Base-by-base conservation (phyloP, 306 rosid genomes). In the Cucurbita pepo region DNA sequence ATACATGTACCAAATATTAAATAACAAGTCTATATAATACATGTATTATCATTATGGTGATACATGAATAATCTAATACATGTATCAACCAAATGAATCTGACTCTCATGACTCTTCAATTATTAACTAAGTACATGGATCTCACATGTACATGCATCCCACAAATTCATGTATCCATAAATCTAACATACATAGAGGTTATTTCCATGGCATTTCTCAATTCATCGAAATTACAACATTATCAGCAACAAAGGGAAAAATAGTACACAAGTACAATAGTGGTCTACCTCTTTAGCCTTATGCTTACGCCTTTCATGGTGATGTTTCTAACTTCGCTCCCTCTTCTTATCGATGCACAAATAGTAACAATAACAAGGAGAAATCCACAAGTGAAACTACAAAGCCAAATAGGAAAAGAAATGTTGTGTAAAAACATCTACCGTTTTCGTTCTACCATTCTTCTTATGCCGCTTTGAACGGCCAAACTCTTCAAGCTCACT, bases 381-480 rank as follows among this genome's bases (percentile, higher is more conserved):
- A 21, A 19, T 53, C 54, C 69, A 51, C 34, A 34, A 4, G 34
- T 53, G 25, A 47, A 15, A 6, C 15, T 3, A 69, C 62, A 76
- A 74, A 66, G 22, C 45, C 37, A 41, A 19, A 79, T 69, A 34
- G 37, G 5, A 8, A 71, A 54, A 38, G 5, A 8, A 38, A 47
- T 14, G 7, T 36, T 34, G 63, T 36, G 18, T 16, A 47, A 64
- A 14, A 69, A 71, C 34, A 44, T 77, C 69, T 76, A 94, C 96
- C 97, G 89, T 87, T 82, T 89, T 94, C 12, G 82, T 70, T 77
- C 55, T 86, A 62, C 82, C 96, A 43, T 74, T 91, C 88, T 78
- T 94, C 85, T 89, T 91, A 85, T 81, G 90, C 88, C 87, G 86
- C 89, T 86, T 94, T 70, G 95, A 81, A 50, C 80, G 91, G 60